These are phyloP conservation scores for Erigeron philadelphicus DNA, from an alignment of 140 eudicot species.

Conservation along the genomic window DNA sequence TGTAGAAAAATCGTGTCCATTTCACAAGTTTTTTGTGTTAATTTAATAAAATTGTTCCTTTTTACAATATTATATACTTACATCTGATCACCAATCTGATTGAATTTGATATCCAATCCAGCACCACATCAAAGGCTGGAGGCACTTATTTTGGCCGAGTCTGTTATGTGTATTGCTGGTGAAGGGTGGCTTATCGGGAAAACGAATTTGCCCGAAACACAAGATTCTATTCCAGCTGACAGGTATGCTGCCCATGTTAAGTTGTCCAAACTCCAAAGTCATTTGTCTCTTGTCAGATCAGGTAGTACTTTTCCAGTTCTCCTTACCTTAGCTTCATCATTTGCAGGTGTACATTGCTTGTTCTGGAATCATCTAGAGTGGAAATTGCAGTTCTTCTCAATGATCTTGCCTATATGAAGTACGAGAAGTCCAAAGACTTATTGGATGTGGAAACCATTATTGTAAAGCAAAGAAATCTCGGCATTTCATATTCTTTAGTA, in stretches of 20 bases:
- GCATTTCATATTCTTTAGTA: slow-evolving; percentile 64
- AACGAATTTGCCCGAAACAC: slow-evolving; percentile 37
- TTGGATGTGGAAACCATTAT: slow-evolving; percentile 34
- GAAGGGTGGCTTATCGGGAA: slow-evolving; percentile 70
- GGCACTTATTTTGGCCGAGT: slow-evolving; percentile 72
- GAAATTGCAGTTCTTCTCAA: slow-evolving; percentile 91
- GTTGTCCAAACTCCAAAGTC: neutral
- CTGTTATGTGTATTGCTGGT: slow-evolving; percentile 61
- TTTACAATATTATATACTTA: too few species aligned
- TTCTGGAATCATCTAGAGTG: slow-evolving; percentile 85
- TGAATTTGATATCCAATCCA: slow-evolving; percentile 41
- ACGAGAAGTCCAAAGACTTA: slow-evolving; percentile 52
- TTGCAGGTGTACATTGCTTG: slow-evolving; percentile 82
- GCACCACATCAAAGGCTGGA: slow-evolving; percentile 71
- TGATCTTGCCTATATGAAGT: slow-evolving; percentile 73
- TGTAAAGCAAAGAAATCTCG: slow-evolving; percentile 58
- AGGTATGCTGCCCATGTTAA: slow-evolving; percentile 39
- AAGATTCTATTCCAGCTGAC: slow-evolving; percentile 57
- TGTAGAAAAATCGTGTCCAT: neutral
- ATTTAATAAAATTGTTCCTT: neutral
- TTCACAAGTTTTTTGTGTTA: neutral
- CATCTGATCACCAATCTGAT: neutral
- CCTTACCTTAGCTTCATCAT: slow-evolving; percentile 12
- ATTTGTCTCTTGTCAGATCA: slow-evolving; percentile 20
- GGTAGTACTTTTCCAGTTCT: slow-evolving; percentile 16